phyloP scores from a whole-genome alignment of 2,329 filamentous ascomycete genomes.

The Penicillium corylophilum region DNA sequence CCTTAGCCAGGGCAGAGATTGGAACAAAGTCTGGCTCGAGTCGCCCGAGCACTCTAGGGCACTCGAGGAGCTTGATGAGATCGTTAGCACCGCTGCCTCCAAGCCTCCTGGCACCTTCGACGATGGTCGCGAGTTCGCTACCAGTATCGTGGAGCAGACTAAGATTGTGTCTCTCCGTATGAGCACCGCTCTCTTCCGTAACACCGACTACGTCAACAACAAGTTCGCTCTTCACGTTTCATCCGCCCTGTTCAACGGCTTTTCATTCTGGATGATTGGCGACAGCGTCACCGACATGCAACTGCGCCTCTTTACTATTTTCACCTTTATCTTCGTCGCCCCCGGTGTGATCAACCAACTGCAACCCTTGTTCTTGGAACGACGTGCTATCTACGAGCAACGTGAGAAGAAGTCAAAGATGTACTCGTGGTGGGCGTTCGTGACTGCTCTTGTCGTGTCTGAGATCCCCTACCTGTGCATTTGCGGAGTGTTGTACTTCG shows the following conservation, averaged over 20 bases:
- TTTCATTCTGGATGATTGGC: conserved; percentile 68
- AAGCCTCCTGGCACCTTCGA: conserved; percentile 46
- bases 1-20: conserved; percentile 57
- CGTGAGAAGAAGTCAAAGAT: conserved; percentile 70
- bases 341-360: conserved; percentile 49
- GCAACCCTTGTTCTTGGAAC: conserved; percentile 69
- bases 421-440: conserved; percentile 73
- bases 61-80: conserved; percentile 61
- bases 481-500: conserved; percentile 64
- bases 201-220: conserved; percentile 65
- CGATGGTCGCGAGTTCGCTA: conserved; percentile 62
- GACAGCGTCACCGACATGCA: conserved; percentile 65
- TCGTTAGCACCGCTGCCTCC: conserved; percentile 51
- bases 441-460: conserved; percentile 64
- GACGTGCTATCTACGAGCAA: conserved; percentile 63
- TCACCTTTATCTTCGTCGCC: conserved; percentile 59
- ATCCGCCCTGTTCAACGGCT: conserved; percentile 49
- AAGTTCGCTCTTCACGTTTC: conserved; percentile 59
- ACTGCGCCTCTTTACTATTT: conserved; percentile 69
- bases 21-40: conserved; percentile 69
- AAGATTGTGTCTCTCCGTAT: conserved; percentile 65
- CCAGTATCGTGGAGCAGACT: conserved; percentile 62
- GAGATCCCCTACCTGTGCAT: conserved; percentile 69
- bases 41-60: conserved; percentile 60
- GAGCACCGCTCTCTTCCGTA: conserved; percentile 65